Conservation (phyloP, 2,329 filamentous ascomycete genomes). For the Fusarium mexicanum region DNA sequence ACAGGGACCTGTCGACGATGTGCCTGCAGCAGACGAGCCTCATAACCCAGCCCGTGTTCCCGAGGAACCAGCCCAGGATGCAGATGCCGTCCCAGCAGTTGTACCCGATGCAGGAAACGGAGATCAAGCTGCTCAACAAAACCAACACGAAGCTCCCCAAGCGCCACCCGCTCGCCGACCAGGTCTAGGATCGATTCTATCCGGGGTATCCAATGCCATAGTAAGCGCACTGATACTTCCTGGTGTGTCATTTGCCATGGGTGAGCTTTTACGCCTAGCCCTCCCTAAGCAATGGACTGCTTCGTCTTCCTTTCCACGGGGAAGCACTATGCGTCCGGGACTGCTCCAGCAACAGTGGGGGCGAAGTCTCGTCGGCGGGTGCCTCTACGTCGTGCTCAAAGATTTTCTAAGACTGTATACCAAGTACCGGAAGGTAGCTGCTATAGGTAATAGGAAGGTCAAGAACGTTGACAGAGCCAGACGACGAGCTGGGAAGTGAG, state of each 20-base stretch:
- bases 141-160: conserved; percentile 48
- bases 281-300: conserved; percentile 76
- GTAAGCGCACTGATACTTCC: conserved; percentile 77
- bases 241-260: conserved; percentile 79
- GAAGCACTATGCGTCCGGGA: conserved; percentile 59
- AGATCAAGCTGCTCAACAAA: conserved; percentile 4
- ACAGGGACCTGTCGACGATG: conserved; percentile 5
- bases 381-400: conserved; percentile 86
- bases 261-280: conserved; percentile 74
- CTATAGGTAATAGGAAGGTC: conserved; percentile 64
- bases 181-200: conserved; percentile 51
- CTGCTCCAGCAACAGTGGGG: conserved; percentile 89
- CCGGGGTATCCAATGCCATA: conserved; percentile 59
- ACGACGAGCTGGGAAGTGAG: conserved; percentile 53
- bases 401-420: conserved; percentile 69
- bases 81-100: neutral
- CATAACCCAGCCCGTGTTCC: conserved; percentile 1
- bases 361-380: conserved; percentile 86
- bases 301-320: conserved; percentile 43
- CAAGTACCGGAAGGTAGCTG: conserved; percentile 69
- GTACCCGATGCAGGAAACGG: neutral
- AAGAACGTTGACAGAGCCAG: conserved; percentile 58
- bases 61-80: neutral
- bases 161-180: conserved; percentile 49
- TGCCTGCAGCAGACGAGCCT: neutral